Conservation (phyloP, 768 basidiomycete genomes). For the Amanita pseudoporphyria region DNA sequence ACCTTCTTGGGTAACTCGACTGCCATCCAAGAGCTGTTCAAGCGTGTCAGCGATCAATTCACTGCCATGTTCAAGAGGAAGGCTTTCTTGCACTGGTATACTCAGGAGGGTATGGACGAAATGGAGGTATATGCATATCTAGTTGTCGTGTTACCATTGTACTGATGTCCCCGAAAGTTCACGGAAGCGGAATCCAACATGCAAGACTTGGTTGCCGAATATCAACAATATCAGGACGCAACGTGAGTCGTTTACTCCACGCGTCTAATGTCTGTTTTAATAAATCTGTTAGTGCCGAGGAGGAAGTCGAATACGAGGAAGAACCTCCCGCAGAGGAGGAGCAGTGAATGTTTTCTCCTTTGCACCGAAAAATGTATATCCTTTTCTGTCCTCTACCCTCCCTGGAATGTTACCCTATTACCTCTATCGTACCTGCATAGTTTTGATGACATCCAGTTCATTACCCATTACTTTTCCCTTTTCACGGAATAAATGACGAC, state of each 20-base stretch:
- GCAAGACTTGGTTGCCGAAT: constrained; percentile 97
- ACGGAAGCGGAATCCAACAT: constrained; percentile 99
- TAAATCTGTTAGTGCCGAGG: constrained; percentile 48
- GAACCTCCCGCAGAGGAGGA: constrained; percentile 57
- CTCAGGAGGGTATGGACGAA: constrained; percentile 99
- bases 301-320: constrained; percentile 87
- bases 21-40: constrained; percentile 96
- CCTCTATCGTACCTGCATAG: constrained; percentile 7
- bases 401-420: constrained; percentile 8
- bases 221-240: constrained; percentile 93
- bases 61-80: constrained; percentile 99
- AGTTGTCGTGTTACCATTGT: neutral
- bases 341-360: constrained; percentile 14
- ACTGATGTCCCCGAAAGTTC: constrained; percentile 39
- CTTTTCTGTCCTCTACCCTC: constrained; percentile 2
- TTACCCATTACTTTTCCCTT: neutral
- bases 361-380: constrained; percentile 9
- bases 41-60: constrained; percentile 97
- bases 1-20: constrained; percentile 98
- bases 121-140: constrained; percentile 54
- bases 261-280: neutral
- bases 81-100: constrained; percentile 99
- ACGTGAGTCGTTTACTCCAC: constrained; percentile 47
- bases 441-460: constrained; percentile 7
- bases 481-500: constrained; percentile 7